These are phyloP conservation scores for Aureobasidium mangrovei DNA, from an alignment of 2,329 filamentous ascomycete species.

Conservation along the genomic window DNA sequence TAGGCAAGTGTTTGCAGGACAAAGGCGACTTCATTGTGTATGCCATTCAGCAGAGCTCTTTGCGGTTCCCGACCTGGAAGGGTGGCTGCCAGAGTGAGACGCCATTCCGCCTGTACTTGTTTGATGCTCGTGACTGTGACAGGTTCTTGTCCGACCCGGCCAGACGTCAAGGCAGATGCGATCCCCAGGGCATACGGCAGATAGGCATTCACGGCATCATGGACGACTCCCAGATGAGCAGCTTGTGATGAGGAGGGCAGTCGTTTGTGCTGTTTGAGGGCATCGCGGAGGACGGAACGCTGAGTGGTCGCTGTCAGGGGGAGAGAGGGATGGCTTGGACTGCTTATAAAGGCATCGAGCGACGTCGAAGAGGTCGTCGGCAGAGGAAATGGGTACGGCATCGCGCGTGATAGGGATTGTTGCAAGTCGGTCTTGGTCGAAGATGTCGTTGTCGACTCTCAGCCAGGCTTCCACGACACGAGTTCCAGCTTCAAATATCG, in stretches of 20 bases:
- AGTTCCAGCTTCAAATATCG: too few species aligned
- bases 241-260: conserved; percentile 63
- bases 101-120: conserved; percentile 64
- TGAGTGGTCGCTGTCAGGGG: conserved; percentile 74
- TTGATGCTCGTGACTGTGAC: conserved; percentile 53
- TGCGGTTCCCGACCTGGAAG: conserved; percentile 56
- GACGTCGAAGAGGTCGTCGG: conserved; percentile 84
- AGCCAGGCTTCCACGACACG: background rate
- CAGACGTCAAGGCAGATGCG: conserved; percentile 41
- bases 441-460: background rate
- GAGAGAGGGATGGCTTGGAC: conserved; percentile 79
- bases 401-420: conserved; percentile 29
- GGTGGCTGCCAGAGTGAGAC: conserved; percentile 61
- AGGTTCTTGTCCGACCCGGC: conserved; percentile 48
- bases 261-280: conserved; percentile 82
- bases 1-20: conserved; percentile 68
- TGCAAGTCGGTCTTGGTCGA: background rate
- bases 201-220: conserved; percentile 64
- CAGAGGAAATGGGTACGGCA: conserved; percentile 84
- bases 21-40: conserved; percentile 80
- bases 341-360: conserved; percentile 68
- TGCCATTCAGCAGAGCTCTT: conserved; percentile 59
- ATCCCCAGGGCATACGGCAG: conserved; percentile 75
- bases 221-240: conserved; percentile 60
- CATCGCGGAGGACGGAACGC: conserved; percentile 72